Evolutionary conservation across 257 asterid species (phyloP).

Genomic region (Rhazya stricta): DNA sequence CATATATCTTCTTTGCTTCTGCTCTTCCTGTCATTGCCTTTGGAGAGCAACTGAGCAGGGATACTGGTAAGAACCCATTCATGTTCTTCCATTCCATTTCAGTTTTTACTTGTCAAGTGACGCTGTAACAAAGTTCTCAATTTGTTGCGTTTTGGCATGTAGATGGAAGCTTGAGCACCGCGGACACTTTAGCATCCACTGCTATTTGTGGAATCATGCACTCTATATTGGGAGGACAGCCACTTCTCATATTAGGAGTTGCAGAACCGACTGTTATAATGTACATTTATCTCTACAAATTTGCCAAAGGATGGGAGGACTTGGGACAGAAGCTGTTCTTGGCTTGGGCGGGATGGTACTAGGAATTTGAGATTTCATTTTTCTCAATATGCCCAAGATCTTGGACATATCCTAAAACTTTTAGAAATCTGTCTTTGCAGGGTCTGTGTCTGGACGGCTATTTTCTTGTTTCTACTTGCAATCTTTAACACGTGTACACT

Average conservation of each 20-base stretch:
- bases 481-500: slow-evolving; percentile 38
- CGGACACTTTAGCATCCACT: slow-evolving; percentile 46
- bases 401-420: background rate
- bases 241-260: slow-evolving; percentile 50
- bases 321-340: slow-evolving; percentile 42
- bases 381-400: background rate
- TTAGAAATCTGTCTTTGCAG: slow-evolving; percentile 20
- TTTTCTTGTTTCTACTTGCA: slow-evolving; percentile 45
- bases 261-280: slow-evolving; percentile 62
- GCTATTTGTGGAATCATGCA: slow-evolving; percentile 63
- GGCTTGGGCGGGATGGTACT: slow-evolving; percentile 51
- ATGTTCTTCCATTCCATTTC: background rate
- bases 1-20: slow-evolving; percentile 54
- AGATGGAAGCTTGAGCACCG: slow-evolving; percentile 63
- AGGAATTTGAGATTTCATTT: background rate
- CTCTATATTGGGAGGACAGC: slow-evolving; percentile 55
- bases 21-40: slow-evolving; percentile 69
- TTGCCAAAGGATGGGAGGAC: slow-evolving; percentile 41
- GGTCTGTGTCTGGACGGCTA: slow-evolving; percentile 57
- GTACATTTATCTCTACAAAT: slow-evolving; percentile 48
- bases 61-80: slow-evolving; percentile 30
- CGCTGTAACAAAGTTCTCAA: background rate
- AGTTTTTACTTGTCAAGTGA: background rate
- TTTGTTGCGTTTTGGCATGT: background rate
- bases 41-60: slow-evolving; percentile 56